Percentiles rank a stretch among this genome's conserved stretches.
phyloP scores from a whole-genome alignment of 805 yeast genomes.

The Teunomyces cretensis region DNA sequence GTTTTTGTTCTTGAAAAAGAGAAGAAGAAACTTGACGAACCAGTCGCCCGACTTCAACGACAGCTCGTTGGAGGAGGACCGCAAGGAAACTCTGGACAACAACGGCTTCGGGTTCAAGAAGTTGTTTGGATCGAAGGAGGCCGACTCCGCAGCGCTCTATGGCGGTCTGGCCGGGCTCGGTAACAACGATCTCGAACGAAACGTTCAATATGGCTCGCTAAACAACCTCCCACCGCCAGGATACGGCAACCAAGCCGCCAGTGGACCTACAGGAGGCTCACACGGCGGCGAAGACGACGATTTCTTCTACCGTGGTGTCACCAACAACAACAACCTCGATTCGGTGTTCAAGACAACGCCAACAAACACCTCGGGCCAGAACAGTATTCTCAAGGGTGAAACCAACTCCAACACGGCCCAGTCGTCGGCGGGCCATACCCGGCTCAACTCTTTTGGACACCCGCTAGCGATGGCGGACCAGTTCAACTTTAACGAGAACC shows the following conservation, averaged over 20 bases:
- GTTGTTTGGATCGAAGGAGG: conserved; percentile 24
- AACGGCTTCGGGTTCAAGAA: conserved; percentile 26
- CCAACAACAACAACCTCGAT: conserved; percentile 42
- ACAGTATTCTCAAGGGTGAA: conserved; percentile 5
- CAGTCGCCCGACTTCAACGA: conserved; percentile 46
- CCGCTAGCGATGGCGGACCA: conserved; percentile 21
- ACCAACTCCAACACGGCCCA: conserved; percentile 10
- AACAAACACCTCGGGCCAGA: conserved; percentile 9
- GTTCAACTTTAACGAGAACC: conserved; percentile 19
- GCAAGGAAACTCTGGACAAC: conserved; percentile 11
- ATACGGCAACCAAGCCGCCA: conserved; percentile 5
- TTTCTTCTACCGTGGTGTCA: conserved; percentile 44
- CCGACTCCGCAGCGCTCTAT: background rate
- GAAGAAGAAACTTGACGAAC: conserved; percentile 32
- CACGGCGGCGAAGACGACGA: conserved; percentile 23
- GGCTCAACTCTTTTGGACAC: conserved; percentile 28
- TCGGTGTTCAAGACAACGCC: conserved; percentile 28
- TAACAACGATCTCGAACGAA: conserved; percentile 27
- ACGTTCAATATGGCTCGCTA: conserved; percentile 15
- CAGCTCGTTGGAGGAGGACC: conserved; percentile 20
- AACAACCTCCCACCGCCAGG: conserved; percentile 8
- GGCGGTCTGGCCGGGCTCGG: conserved; percentile 11
- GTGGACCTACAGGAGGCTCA: no score
- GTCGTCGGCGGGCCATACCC: conserved; percentile 20
- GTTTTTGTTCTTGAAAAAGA: conserved; percentile 33